These are phyloP conservation scores for Monilinia laxa DNA, from an alignment of 2,329 filamentous ascomycete species.

Conservation along the genomic window DNA sequence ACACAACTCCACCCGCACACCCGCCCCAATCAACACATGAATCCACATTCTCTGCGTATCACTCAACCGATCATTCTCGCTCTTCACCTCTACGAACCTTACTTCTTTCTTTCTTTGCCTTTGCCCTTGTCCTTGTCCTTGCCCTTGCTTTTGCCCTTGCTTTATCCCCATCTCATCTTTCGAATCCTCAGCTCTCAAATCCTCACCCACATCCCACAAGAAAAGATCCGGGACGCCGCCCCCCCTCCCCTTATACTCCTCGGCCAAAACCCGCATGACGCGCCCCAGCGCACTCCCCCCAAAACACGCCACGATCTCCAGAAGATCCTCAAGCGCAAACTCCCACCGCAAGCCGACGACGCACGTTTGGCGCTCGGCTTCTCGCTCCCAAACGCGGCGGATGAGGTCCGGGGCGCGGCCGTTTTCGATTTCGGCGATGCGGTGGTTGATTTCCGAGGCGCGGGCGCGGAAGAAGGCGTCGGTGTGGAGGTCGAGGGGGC, in stretches of 20 bases:
- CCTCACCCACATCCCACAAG: constrained; percentile 59
- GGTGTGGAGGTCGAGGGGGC: constrained; percentile 86
- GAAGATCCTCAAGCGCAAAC: constrained; percentile 73
- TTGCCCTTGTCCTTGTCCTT: neutral
- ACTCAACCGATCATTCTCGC: constrained; percentile 85
- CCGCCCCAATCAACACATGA: constrained; percentile 82
- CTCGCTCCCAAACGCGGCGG: constrained; percentile 63
- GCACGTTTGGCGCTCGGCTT: constrained; percentile 72
- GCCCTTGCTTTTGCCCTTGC: neutral
- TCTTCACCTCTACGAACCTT: constrained; percentile 39
- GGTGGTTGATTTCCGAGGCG: constrained; percentile 84
- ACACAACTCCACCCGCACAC: constrained; percentile 81
- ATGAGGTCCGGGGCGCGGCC: constrained; percentile 70
- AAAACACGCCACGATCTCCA: constrained; percentile 78
- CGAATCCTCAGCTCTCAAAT: neutral
- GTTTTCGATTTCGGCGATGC: constrained; percentile 84
- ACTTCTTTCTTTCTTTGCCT: constrained; percentile 30
- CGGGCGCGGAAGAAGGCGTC: constrained; percentile 87
- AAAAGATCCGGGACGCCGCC: constrained; percentile 92
- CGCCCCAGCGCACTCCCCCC: constrained; percentile 75
- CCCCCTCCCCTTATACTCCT: constrained; percentile 85
- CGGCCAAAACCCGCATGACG: constrained; percentile 89
- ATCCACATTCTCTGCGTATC: constrained; percentile 98
- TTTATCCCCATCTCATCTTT: neutral
- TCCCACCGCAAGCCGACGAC: constrained; percentile 93